Evolutionary conservation across 1,284 basidiomycete genomes (phyloP).

Genomic region (Leccinum laetum): DNA sequence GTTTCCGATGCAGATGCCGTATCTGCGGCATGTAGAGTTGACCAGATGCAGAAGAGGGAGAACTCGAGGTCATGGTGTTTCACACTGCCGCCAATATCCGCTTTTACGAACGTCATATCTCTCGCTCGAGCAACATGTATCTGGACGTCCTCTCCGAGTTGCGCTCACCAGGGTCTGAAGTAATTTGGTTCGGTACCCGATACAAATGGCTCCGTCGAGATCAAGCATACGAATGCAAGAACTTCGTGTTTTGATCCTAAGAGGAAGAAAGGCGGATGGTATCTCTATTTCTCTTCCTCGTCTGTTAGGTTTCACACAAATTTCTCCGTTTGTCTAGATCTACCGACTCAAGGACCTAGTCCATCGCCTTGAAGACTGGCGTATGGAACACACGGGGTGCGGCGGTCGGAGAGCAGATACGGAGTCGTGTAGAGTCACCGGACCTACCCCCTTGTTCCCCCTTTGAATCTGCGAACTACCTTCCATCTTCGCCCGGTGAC

Average conservation of each 20-base stretch:
- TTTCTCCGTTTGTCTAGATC: conserved; percentile 4
- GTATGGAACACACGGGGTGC: conserved; percentile 13
- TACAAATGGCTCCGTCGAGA: conserved; percentile 20
- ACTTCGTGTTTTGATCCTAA: conserved; percentile 7
- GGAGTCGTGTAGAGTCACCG: no score
- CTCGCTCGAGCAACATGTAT: conserved; percentile 50
- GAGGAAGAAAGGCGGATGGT: conserved; percentile 1
- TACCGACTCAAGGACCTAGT: conserved; percentile 13
- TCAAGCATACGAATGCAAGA: conserved; percentile 11
- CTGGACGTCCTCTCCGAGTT: conserved; percentile 18
- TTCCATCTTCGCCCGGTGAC: no score
- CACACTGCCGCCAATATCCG: conserved; percentile 76
- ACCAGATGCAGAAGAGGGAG: conserved; percentile 37
- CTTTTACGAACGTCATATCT: conserved; percentile 63
- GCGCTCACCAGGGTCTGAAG: conserved; percentile 26
- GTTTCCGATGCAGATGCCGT: conserved; percentile 53
- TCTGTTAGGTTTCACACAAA: neutral
- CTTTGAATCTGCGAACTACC: no score
- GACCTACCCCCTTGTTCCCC: no score
- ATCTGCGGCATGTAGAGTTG: conserved; percentile 62
- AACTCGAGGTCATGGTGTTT: conserved; percentile 55
- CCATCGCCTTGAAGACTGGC: conserved; percentile 12
- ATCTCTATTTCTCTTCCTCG: neutral
- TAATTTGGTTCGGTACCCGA: conserved; percentile 19
- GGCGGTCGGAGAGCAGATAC: neutral